phyloP scores from a whole-genome alignment of 257 asterid species.

The Eucommia ulmoides region DNA sequence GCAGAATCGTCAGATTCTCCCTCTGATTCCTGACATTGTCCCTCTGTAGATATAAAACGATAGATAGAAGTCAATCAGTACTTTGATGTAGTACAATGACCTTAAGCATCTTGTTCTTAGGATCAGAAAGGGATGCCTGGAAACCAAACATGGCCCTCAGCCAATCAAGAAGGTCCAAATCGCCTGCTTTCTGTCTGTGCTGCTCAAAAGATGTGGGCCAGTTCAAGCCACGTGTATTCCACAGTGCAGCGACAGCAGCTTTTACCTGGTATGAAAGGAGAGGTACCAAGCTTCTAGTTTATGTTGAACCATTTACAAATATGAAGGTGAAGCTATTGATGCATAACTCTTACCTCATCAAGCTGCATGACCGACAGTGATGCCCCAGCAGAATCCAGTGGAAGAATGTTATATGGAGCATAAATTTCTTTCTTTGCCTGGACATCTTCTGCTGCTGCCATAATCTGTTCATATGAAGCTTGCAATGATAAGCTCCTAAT shows the following conservation, averaged over 20 bases:
- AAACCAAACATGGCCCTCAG: conserved; percentile 96
- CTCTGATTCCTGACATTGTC: conserved; percentile 92
- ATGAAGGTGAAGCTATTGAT: neutral
- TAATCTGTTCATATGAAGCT: too few species aligned
- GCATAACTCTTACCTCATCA: conserved; percentile 48
- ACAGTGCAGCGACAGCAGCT: conserved; percentile 76
- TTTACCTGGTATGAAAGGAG: conserved; percentile 43
- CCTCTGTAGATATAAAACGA: conserved; percentile 43
- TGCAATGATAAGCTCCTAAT: too few species aligned
- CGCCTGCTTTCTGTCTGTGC: conserved; percentile 73
- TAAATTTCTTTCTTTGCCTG: conserved; percentile 89
- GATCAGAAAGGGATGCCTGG: conserved; percentile 52
- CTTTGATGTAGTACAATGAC: conserved; percentile 1
- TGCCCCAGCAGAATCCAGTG: conserved; percentile 91
- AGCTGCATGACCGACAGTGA: conserved; percentile 96
- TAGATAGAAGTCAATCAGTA: conserved; percentile 9
- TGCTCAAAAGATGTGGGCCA: conserved; percentile 88
- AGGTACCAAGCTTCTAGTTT: too few species aligned
- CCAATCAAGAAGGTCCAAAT: conserved; percentile 95
- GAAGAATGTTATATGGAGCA: conserved; percentile 88
- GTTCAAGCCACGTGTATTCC: conserved; percentile 49
- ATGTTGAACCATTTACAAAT: too few species aligned
- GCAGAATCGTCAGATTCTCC: conserved; percentile 81
- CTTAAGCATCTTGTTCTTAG: conserved; percentile 10
- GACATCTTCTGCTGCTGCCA: conserved; percentile 96